phyloP scores from a whole-genome alignment of 2,329 filamentous ascomycete species.

The Biscogniauxia marginata region DNA sequence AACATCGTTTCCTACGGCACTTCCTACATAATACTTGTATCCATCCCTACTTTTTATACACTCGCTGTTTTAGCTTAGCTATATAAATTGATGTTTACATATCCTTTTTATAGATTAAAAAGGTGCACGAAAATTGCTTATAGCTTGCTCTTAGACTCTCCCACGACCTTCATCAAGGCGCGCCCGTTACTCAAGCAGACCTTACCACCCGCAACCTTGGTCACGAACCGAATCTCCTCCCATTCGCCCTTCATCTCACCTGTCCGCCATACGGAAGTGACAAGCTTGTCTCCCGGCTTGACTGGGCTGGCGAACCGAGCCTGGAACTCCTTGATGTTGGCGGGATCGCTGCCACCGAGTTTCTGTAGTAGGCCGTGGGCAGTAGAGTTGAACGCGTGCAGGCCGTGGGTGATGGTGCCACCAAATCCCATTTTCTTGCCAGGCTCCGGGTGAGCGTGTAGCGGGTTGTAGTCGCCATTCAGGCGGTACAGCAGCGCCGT shows the following conservation, averaged over 20 bases:
- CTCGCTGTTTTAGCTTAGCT: no score
- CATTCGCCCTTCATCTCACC: conserved; percentile 66
- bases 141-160: conserved; percentile 59
- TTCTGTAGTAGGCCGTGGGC: conserved; percentile 70
- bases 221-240: conserved; percentile 82
- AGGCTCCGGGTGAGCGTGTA: conserved; percentile 83
- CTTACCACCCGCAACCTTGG: conserved; percentile 76
- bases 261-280: conserved; percentile 78
- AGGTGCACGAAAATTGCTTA: conserved; percentile 34
- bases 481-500: conserved; percentile 78
- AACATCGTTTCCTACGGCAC: neutral
- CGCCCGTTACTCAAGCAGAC: conserved; percentile 84
- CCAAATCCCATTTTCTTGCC: conserved; percentile 89
- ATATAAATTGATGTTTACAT: neutral
- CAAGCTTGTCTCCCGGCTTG: conserved; percentile 76
- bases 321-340: conserved; percentile 84
- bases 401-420: conserved; percentile 83
- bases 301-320: conserved; percentile 85
- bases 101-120: conserved; percentile 6
- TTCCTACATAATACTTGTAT: neutral
- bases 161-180: conserved; percentile 69
- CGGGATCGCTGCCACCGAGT: conserved; percentile 73
- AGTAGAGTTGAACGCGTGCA: conserved; percentile 83
- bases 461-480: conserved; percentile 92
- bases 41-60: no score